A percentile compares a stretch with the other conserved stretches of the same genome.
Evolutionary conservation across 352 stramenopile species (phyloP).

Genomic region (Phytophthora vignae): DNA sequence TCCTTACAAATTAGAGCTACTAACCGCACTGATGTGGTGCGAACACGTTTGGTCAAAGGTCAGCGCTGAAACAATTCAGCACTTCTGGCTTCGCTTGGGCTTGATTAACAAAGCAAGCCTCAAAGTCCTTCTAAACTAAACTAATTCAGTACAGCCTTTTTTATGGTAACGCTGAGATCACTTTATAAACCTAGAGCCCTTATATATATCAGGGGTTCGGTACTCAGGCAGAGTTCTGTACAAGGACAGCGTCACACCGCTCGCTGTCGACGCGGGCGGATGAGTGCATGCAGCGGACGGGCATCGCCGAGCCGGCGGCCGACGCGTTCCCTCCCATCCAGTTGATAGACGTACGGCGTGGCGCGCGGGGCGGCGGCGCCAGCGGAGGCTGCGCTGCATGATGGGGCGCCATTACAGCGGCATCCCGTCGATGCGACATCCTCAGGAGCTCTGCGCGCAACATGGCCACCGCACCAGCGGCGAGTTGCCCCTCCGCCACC

Average conservation of each 20-base stretch:
- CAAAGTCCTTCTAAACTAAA: too few relatives aligned
- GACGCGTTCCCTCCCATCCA: slow-evolving; percentile 31
- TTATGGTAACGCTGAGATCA: too few relatives aligned
- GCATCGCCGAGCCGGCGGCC: not conserved
- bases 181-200: too few relatives aligned
- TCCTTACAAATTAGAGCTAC: too few relatives aligned
- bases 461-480: not conserved
- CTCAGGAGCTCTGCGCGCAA: slow-evolving; percentile 20
- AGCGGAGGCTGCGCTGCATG: not conserved
- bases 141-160: too few relatives aligned
- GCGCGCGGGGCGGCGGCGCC: not conserved
- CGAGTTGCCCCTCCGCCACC: slow-evolving; percentile 10
- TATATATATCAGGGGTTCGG: too few relatives aligned
- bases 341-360: slow-evolving; percentile 36
- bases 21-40: too few relatives aligned
- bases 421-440: slow-evolving; percentile 14
- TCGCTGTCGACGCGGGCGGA: not conserved
- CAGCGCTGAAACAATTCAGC: too few relatives aligned
- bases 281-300: not conserved
- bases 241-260: not conserved
- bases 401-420: slow-evolving; percentile 9
- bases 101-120: too few relatives aligned
- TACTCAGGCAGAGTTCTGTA: too few relatives aligned
- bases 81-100: too few relatives aligned
- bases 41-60: too few relatives aligned